Conservation (phyloP, 106 monocot species). For the Phalaenopsis equestris region DNA sequence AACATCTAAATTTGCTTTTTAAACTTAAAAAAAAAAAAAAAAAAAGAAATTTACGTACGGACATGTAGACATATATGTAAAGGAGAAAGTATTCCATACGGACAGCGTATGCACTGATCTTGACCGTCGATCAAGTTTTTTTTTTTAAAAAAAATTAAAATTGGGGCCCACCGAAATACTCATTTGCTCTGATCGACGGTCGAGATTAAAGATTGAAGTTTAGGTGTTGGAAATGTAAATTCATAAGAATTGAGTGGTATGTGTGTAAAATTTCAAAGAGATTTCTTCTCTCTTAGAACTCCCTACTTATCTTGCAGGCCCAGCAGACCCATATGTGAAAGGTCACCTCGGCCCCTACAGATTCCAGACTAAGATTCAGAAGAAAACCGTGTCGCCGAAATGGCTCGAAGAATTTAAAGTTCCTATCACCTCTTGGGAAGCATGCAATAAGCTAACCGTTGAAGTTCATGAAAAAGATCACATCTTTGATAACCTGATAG, state of each 20-base stretch:
- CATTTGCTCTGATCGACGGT: too few relatives aligned
- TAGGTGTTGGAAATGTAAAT: too few relatives aligned
- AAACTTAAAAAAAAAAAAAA: too few relatives aligned
- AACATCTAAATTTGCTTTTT: background rate
- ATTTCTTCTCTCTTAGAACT: background rate
- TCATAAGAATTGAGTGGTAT: too few relatives aligned
- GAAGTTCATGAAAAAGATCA: conserved; percentile 77
- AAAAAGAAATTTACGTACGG: too few relatives aligned
- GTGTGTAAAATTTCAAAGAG: background rate
- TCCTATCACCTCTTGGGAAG: conserved; percentile 84
- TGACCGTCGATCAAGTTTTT: too few relatives aligned
- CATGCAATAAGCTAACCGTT: conserved; percentile 42
- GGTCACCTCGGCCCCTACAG: conserved; percentile 60
- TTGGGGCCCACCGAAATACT: too few relatives aligned
- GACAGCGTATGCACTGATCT: too few relatives aligned
- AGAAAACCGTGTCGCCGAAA: conserved; percentile 71
- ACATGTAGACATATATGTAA: too few relatives aligned
- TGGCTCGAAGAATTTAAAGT: conserved; percentile 83
- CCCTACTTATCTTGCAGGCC: conserved; percentile 27
- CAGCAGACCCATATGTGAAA: conserved; percentile 89
- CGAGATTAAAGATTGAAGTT: too few relatives aligned
- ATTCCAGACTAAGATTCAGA: conserved; percentile 70
- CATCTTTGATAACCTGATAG: conserved; percentile 42
- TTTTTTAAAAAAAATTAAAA: too few relatives aligned
- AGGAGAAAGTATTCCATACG: too few relatives aligned